Percentiles rank a stretch among this genome's conserved stretches.
Evolutionary conservation across 345 rosid genomes (phyloP).

Genomic region (Nephelium lappaceum): DNA sequence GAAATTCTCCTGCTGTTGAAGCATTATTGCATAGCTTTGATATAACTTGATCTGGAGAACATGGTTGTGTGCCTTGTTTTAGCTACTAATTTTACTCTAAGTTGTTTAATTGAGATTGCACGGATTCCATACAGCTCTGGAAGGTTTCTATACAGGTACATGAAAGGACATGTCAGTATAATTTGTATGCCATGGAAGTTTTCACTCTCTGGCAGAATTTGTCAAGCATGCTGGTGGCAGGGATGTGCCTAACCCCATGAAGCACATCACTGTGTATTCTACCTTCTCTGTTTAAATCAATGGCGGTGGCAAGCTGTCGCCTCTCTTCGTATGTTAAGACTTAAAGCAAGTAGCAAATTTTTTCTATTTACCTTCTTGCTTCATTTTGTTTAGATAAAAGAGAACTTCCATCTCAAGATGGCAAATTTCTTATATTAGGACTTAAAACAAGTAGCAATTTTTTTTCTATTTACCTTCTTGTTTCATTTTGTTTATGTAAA

Average conservation of each 20-base stretch:
- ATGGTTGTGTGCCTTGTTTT: too few relatives aligned
- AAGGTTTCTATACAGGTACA: slow-evolving; percentile 43
- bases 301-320: slow-evolving; percentile 10
- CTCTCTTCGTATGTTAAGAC: neutral
- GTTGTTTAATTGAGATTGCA: neutral
- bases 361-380: too few relatives aligned
- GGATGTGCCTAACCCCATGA: slow-evolving; percentile 33
- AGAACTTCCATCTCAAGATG: neutral
- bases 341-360: neutral
- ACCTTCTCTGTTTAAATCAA: neutral
- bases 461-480: too few relatives aligned
- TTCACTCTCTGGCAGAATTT: slow-evolving; percentile 51
- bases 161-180: slow-evolving; percentile 38
- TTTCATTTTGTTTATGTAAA: too few relatives aligned
- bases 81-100: too few relatives aligned
- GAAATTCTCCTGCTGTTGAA: neutral
- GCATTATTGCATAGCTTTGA: neutral
- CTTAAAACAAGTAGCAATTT: too few relatives aligned
- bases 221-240: slow-evolving; percentile 46
- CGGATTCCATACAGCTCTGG: neutral
- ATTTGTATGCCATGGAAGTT: slow-evolving; percentile 61
- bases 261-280: slow-evolving; percentile 25
- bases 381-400: neutral
- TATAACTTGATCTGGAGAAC: neutral
- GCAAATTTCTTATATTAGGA: too few relatives aligned